Base-by-base conservation (phyloP, 2,329 filamentous ascomycete species). In the Aureobasidium vineae region DNA sequence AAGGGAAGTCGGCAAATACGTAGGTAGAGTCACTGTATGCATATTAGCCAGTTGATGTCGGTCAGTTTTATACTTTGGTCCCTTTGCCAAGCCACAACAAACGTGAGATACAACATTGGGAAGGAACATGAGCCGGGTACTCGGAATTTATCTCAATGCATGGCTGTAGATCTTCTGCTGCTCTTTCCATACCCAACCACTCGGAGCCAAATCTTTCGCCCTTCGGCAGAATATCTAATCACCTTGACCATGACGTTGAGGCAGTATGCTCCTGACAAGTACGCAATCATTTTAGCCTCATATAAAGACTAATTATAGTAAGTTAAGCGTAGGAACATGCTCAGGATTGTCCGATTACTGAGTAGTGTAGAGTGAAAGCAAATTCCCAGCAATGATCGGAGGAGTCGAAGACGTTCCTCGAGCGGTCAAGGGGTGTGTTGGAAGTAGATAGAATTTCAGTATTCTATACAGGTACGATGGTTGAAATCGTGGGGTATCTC, bases 401-500 rank as follows among this genome's bases (percentile, higher is more conserved):
- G 19, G 2, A n/a, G 49, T 52, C 26, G 28, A 52, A 36, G 21
- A 33, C 21, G 6, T 36, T 31, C 5, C 16, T 52, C 1, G 5
- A 11, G 26, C 21, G 5, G 49, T 52, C 28, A 21, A 36, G 49
- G 8, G 19, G 26, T 41, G 8, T 61, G 28, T 33, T 38, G 13
- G n/a, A 38, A 21, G 19, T 19, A 47, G 26, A 47, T 47, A 26
- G 16, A 33, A 47, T 60, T 60, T 13, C 5, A 31, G 8, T 16
- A 59, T 33, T 28, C 56, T 45, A 45, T 21, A 10, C 43, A 31
- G 40, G 41, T 61, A 61, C 57, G 57, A 61, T 61, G 43, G 57
- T 61, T 61, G 57, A 61, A 61, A 61, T 61, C 57, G 57, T 61
- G 43, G 43, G 57, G 57, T 61, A 49, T 61, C 57, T 61, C 41